Base-by-base conservation (phyloP, 371 early-diverging fungal genomes). In the Rhizopus stolonifer region DNA sequence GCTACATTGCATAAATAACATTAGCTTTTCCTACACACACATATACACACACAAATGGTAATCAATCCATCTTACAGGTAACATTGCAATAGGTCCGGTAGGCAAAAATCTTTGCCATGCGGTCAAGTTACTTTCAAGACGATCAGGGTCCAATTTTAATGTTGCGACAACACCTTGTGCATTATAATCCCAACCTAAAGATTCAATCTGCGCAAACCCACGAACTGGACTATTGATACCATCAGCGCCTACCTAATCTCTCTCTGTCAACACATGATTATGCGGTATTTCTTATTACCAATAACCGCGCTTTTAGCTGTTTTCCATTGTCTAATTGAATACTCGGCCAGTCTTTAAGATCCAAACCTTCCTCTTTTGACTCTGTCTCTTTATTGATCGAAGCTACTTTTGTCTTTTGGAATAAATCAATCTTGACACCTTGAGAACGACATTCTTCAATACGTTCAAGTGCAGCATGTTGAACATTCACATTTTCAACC, bases 51-150 rank as follows among this genome's bases (percentile, higher is more conserved):
- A n/a, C n/a, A 11, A 33, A 21, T 42, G 43, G 14, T 32, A 40
- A 42, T 15, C 2, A 19, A 34, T n/a, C 14, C 3, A 17, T 51
- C 70, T 60, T 79, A 91, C 86, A 13, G 98, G 98, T 40, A 97
- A 74, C 72, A 95, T 68, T 0, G 97, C 97, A 42, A 98, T 81
- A 0, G 97, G 94, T 0, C 98, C 98, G 0, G 90, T 87, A 0
- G 97, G 97, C 43, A 98, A 75, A 64, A 98, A 98, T 49, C 95
- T 75, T 70, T 98, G 97, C 84, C 87, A 98, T 1, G 95, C 96
- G 0, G 90, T 85, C 10, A 42, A 8, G 2, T 13, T 42, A 25
- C 65, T 58, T 42, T 87, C 88, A 17, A 74, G 75, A 32, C 73
- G 53, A 7, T 42, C 34, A 22, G 60, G 40, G 47, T 77, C 72